Percentiles rank a stretch among this genome's conserved stretches.
Conservation (phyloP, 83 land plant species). For the Larix sibirica region DNA sequence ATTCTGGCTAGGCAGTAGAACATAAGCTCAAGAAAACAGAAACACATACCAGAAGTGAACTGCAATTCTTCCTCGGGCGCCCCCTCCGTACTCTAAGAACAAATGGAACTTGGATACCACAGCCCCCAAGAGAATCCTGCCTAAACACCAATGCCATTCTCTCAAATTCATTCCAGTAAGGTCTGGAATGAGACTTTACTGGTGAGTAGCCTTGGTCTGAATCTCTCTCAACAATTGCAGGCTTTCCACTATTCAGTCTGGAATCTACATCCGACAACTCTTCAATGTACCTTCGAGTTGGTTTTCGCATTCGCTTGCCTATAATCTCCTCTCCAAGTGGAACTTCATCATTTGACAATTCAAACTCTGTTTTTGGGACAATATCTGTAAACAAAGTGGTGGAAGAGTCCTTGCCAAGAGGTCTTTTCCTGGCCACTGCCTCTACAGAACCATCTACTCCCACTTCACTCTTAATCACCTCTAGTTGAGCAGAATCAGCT, state of each 20-base stretch:
- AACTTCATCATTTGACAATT: background rate
- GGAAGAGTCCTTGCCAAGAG: background rate
- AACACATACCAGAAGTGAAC: conserved; percentile 21
- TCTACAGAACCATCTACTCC: background rate
- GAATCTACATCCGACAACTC: conserved; percentile 41
- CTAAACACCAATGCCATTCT: conserved; percentile 8
- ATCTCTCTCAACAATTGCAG: background rate
- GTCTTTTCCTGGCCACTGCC: background rate
- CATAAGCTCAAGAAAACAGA: background rate
- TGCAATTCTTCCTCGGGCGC: conserved; percentile 19
- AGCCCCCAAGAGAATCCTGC: conserved; percentile 14
- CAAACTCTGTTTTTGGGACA: conserved; percentile 2
- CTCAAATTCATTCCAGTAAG: conserved; percentile 1
- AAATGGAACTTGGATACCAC: conserved; percentile 22
- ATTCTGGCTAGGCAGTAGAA: background rate
- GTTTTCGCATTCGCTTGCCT: conserved; percentile 76
- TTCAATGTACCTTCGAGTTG: conserved; percentile 76
- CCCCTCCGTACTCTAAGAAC: conserved; percentile 17
- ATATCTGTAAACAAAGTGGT: background rate
- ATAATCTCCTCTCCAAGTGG: background rate
- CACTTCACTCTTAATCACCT: background rate
- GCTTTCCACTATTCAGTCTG: conserved; percentile 19
- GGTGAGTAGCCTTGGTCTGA: conserved; percentile 6
- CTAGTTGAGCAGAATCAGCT: background rate
- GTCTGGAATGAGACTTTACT: conserved; percentile 3